Evolutionary conservation across 1,284 basidiomycete species (phyloP), one percentile per base, ranked within the genome.

Genomic region (Takashimella tepidaria): DNA sequence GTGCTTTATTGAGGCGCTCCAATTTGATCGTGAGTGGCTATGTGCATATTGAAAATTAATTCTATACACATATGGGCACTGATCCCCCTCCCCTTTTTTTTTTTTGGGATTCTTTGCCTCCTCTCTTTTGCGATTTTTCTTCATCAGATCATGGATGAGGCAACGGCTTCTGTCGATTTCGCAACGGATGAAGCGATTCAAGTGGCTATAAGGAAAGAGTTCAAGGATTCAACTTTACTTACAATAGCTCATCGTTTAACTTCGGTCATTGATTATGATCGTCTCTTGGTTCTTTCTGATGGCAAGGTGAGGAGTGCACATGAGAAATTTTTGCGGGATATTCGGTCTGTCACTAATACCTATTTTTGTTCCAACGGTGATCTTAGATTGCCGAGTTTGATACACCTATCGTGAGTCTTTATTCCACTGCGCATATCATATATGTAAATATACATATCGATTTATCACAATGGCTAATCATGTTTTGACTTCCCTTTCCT

Each of bases 331-430:
- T n/a, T n/a, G n/a, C n/a, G n/a, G n/a, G n/a, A n/a, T n/a, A n/a
- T n/a, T n/a, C n/a, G n/a, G n/a, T n/a, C n/a, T n/a, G n/a, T n/a
- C n/a, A n/a, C n/a, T n/a, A n/a, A n/a, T n/a, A n/a, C n/a, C n/a
- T n/a, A n/a, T n/a, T n/a, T n/a, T n/a, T n/a, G n/a, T n/a, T n/a
- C n/a, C n/a, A n/a, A n/a, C n/a, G n/a, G n/a, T n/a, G n/a, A n/a
- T n/a, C n/a, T n/a, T n/a, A n/a, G n/a, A n/a, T 92, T 41, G 83
- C 78, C 6, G 91, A 95, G 71, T 87, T 87, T 58, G 92, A 91
- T 68, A 89, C 88, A 0, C 91, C 91, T 0, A 80, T 81, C 25
- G 71, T 72, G 43, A 67, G 70, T 58, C 21, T 26, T 19, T n/a
- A n/a, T n/a, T n/a, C n/a, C n/a, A n/a, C n/a, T n/a, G n/a, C n/a